Base-by-base conservation (phyloP, 192 early-diverging fungal genomes). In the Paraglomus occultum region DNA sequence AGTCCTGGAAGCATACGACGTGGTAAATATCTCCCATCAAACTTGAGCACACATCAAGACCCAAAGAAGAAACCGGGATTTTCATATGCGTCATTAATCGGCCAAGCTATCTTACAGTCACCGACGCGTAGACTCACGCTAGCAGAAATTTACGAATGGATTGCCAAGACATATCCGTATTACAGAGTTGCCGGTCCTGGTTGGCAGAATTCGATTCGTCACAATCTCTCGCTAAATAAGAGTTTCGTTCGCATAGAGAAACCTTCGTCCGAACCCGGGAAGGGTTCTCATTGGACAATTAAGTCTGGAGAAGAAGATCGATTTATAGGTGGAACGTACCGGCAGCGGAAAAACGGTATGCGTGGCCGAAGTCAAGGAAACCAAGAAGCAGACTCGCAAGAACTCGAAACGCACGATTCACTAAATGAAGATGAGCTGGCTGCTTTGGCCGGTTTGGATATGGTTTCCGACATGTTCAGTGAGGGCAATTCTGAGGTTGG, bases 191-290 rank as follows among this genome's bases (percentile, higher is more conserved):
- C 10, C 46, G 38, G 46, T 8, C 9, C 20, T 10, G 59, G 59
- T 3, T 62, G 59, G 59, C 70, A 93, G 78, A 95, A 95, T 73
- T 95, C 92, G 11, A 89, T 95, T 59, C 84, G 93, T n/a, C 93
- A 95, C 76, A 94, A 94, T 75, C 82, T 95, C 60, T 91, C 90
- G 5, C 79, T 94, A 8, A 93, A 93, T 75, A 91, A 90, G 71
- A 79, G 80, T 39, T 95, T 95, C 80, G 79, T 91, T 69, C 87
- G 91, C 49, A 84, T 92, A 31, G 85, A 90, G 39, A 76, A 92
- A 60, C 82, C 85, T 8, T 79, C 84, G 52, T 87, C 84, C 67
- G 87, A 89, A 76, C 86, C 85, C 7, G 85, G 85, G 44, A 89
- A 86, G 70, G 83, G 87, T 14, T 84, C 87, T 11, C 86, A 85